Evolutionary conservation across 2,329 filamentous ascomycete genomes (phyloP).

Genomic region (Aspergillus phoenicis): DNA sequence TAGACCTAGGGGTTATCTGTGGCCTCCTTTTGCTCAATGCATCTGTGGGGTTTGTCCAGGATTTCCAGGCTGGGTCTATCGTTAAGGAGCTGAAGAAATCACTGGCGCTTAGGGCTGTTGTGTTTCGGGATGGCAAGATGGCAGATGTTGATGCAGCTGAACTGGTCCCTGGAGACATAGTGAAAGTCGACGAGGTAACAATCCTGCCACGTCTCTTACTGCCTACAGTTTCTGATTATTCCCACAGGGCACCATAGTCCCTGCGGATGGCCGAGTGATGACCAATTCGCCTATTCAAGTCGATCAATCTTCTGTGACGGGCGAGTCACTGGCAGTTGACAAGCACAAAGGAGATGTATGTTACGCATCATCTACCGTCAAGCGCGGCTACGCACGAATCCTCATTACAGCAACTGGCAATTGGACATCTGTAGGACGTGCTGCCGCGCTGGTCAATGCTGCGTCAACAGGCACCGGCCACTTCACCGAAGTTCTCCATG

Average conservation of each 20-base stretch:
- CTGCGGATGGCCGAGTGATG: constrained; percentile 83
- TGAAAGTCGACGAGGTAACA: constrained; percentile 75
- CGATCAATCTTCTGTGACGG: constrained; percentile 89
- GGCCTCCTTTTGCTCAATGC: constrained; percentile 82
- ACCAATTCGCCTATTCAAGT: constrained; percentile 84
- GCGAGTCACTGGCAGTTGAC: constrained; percentile 88
- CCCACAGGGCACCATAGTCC: constrained; percentile 75
- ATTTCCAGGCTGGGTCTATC: constrained; percentile 86
- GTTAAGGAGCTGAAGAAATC: constrained; percentile 91
- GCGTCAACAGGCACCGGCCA: constrained; percentile 75
- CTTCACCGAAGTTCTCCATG: constrained; percentile 88
- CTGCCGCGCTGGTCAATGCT: constrained; percentile 80
- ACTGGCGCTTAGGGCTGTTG: constrained; percentile 81
- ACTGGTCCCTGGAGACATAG: constrained; percentile 86
- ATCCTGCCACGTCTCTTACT: not conserved
- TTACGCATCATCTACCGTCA: constrained; percentile 84
- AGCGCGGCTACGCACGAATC: constrained; percentile 84
- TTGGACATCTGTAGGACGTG: constrained; percentile 86
- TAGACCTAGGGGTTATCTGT: constrained; percentile 91
- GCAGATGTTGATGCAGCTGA: constrained; percentile 80
- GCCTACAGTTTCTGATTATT: constrained; percentile 14
- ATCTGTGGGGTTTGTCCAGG: constrained; percentile 81
- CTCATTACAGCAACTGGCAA: constrained; percentile 84
- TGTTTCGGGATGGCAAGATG: constrained; percentile 77
- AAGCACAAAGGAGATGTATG: constrained; percentile 80